Evolutionary conservation across 2,329 filamentous ascomycete species (phyloP).

Genomic region (Pleomassaria siparia): DNA sequence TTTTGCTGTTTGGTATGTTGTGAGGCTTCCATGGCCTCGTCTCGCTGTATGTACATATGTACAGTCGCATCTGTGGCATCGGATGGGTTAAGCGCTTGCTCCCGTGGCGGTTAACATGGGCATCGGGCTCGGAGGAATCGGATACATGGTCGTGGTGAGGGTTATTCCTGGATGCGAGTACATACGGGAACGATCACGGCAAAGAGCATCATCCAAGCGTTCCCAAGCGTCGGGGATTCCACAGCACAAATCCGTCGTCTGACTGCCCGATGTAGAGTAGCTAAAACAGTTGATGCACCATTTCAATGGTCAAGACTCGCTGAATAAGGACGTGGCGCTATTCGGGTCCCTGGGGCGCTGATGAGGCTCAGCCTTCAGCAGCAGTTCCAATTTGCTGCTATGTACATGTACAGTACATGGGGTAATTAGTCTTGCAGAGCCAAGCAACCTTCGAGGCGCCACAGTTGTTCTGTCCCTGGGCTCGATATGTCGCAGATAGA

Average conservation of each 20-base stretch:
- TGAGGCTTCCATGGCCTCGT: no score
- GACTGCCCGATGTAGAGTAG: background rate
- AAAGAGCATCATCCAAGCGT: background rate
- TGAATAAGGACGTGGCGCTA: background rate
- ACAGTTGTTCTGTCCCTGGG: no score
- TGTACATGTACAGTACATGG: background rate
- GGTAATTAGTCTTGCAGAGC: no score
- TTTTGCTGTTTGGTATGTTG: no score
- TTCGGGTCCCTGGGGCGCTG: background rate
- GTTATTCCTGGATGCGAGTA: no score
- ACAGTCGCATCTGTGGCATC: no score
- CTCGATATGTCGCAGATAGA: no score
- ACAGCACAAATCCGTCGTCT: background rate
- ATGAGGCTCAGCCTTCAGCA: constrained; percentile 1
- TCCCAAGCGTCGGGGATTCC: background rate
- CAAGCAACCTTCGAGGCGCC: background rate
- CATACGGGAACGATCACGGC: background rate
- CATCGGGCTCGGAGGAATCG: no score
- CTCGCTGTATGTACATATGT: no score
- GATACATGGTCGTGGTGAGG: no score
- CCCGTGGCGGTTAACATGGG: no score
- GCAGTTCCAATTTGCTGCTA: background rate
- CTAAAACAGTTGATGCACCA: background rate
- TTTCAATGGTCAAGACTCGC: background rate
- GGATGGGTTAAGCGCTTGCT: no score